These are phyloP conservation scores for Mycena vulgaris DNA, from an alignment of 768 basidiomycete genomes.

Conservation along the genomic window DNA sequence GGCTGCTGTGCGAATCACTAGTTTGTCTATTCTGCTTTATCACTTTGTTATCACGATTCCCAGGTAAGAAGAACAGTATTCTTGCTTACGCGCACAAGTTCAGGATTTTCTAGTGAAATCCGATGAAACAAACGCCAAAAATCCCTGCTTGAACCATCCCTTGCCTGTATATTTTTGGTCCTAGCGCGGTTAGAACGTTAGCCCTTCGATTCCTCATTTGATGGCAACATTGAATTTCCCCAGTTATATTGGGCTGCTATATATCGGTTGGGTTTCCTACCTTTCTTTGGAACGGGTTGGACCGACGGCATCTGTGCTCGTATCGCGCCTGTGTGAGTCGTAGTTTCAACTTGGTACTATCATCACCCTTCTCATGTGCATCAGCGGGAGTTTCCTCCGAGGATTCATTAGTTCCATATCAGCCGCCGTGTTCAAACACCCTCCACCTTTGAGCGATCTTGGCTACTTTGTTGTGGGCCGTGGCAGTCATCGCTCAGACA, in stretches of 20 bases:
- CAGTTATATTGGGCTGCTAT: not conserved
- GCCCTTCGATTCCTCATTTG: not conserved
- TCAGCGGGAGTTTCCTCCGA: not conserved
- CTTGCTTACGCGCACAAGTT: not conserved
- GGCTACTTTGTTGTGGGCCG: conserved; percentile 1
- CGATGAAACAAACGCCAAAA: not conserved
- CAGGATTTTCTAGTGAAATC: not conserved
- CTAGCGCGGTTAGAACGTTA: not conserved
- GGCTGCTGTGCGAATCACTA: conserved; percentile 9
- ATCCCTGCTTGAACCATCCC: not conserved
- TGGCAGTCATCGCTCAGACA: conserved; percentile 1
- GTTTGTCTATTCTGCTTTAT: not conserved
- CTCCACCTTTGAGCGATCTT: not conserved
- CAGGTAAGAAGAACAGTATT: not conserved
- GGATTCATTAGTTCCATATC: not conserved
- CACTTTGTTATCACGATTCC: not conserved
- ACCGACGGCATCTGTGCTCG: not conserved
- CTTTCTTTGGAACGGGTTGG: conserved; percentile 7
- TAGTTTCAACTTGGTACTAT: not conserved
- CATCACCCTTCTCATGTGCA: not conserved
- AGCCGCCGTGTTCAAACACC: conserved; percentile 3
- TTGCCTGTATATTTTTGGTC: not conserved
- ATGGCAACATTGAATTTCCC: not conserved
- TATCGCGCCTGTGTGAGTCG: not conserved
- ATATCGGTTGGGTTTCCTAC: conserved; percentile 8